Percentiles rank a stretch among this genome's conserved stretches.
Evolutionary conservation across 2,329 filamentous ascomycete genomes (phyloP).

Genomic region (Ciborinia camelliae): DNA sequence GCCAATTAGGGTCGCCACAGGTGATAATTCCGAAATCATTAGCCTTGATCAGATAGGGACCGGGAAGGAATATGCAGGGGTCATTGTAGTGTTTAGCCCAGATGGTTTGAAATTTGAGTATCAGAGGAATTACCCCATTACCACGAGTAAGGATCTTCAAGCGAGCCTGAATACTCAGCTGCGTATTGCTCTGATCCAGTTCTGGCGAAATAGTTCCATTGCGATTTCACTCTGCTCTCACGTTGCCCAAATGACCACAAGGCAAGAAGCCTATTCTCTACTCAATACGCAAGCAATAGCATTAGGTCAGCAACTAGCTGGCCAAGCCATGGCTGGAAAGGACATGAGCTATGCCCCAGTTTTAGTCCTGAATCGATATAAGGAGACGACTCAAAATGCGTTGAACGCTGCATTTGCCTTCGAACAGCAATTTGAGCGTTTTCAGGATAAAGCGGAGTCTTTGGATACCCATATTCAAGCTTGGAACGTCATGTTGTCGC

Average conservation of each 20-base stretch:
- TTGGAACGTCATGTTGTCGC: constrained; percentile 7
- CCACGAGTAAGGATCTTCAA: constrained; percentile 7
- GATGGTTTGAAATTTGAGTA: constrained; percentile 2
- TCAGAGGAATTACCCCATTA: constrained; percentile 1
- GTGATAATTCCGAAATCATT: background rate
- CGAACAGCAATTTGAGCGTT: constrained; percentile 5
- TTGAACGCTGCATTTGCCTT: background rate
- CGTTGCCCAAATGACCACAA: background rate
- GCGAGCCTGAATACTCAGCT: constrained; percentile 6
- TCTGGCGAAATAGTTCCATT: constrained; percentile 8
- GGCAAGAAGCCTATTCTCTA: constrained; percentile 4
- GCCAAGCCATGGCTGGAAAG: constrained; percentile 7
- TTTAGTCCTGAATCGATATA: background rate
- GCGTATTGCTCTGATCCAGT: background rate
- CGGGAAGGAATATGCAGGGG: background rate
- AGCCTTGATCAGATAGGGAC: constrained; percentile 2
- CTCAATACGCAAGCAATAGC: constrained; percentile 2
- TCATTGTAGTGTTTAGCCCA: constrained; percentile 1
- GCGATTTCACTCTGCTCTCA: constrained; percentile 6
- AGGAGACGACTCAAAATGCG: background rate
- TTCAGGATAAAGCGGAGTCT: constrained; percentile 5
- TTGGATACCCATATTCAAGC: constrained; percentile 3
- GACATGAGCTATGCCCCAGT: constrained; percentile 10
- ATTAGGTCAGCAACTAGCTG: constrained; percentile 3
- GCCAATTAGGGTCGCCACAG: background rate